Evolutionary conservation across 2,329 filamentous ascomycete genomes (phyloP).

Genomic region (Hysterium pulicare): DNA sequence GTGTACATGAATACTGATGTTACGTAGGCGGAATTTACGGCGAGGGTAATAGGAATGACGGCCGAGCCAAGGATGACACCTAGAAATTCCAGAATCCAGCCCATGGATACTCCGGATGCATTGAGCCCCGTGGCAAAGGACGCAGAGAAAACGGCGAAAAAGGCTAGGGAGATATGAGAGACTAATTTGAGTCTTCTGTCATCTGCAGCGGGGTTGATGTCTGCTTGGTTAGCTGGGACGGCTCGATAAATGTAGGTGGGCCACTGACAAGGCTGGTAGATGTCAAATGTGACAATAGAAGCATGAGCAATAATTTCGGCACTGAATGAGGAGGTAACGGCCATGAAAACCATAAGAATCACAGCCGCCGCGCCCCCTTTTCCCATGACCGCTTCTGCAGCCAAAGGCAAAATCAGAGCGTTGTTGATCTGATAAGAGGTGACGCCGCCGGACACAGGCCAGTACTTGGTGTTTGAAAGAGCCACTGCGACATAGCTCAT

Average conservation of each 20-base stretch:
- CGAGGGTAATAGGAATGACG: slow-evolving; percentile 27
- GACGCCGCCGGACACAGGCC: slow-evolving; percentile 22
- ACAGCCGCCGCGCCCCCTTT: slow-evolving; percentile 6
- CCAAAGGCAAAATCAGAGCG: slow-evolving; percentile 7
- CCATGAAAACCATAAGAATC: slow-evolving; percentile 9
- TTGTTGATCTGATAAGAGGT: slow-evolving; percentile 2
- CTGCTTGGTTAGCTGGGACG: no score
- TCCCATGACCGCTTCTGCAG: slow-evolving; percentile 8
- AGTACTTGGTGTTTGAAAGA: slow-evolving; percentile 22
- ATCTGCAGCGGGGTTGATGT: slow-evolving; percentile 25
- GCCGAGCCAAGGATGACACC: slow-evolving; percentile 35
- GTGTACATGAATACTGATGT: slow-evolving; percentile 1
- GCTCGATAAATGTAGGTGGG: no score
- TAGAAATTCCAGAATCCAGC: slow-evolving; percentile 19
- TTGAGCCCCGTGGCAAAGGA: slow-evolving; percentile 18
- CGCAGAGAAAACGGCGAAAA: slow-evolving; percentile 29
- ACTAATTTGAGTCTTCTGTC: slow-evolving; percentile 24
- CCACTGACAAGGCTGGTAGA: slow-evolving; percentile 38
- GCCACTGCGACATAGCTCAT: slow-evolving; percentile 40
- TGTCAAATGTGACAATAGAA: slow-evolving; percentile 31
- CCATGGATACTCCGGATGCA: slow-evolving; percentile 5
- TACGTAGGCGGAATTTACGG: slow-evolving; percentile 11
- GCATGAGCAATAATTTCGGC: slow-evolving; percentile 31
- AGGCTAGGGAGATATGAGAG: slow-evolving; percentile 27
- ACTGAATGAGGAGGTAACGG: slow-evolving; percentile 6